Evolutionary conservation across 2,329 filamentous ascomycete genomes (phyloP), one percentile per base, ranked within the genome.

Genomic region (Aureobasidium subglaciale): DNA sequence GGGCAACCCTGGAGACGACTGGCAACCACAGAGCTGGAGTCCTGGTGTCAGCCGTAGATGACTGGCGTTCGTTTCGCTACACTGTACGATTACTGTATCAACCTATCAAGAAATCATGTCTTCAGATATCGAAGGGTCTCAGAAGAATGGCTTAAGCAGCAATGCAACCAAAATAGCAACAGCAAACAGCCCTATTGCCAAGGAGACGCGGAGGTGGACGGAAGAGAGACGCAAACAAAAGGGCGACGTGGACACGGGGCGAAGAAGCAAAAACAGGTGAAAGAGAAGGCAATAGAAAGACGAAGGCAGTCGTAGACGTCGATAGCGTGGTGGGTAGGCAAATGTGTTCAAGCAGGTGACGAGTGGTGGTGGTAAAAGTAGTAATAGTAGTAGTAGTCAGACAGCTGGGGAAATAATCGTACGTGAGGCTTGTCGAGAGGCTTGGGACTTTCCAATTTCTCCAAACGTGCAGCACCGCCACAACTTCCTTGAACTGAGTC

Each of bases 11-110:
- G 67, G 73, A 20, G 71, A 77, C 54, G 72, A 72, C 7, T 77
- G 72, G 72, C 74, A 78, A 64, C 76, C 75, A 1, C 63, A 71
- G 56, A 63, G 64, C 10, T 78, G 75, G 75, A 68, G 69, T 16
- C 75, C 74, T 27, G 68, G 65, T 13, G 68, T 68, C 16, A 66
- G 68, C 56, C 68, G 69, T 58, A 63, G 68, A 55, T 63, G 29
- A 16, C 52, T 18, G 27, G 32, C 27, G 20, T 22, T 54, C 29
- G 24, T 48, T 18, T 48, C 45, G 45, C 45, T 35, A 35, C 32
- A 48, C 20, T 48, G 45, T 48, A 48, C 24, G 25, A 50, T 42
- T 35, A 41, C 37, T 54, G 49, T 42, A 32, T 42, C 24, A n/a
- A 24, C 24, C 24, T 41, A 29, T 40, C 3, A 7, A 22, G 15